A percentile compares a stretch with the other conserved stretches of the same genome.
phyloP scores from a whole-genome alignment of 2,329 filamentous ascomycete species.

The Sporothrix humicola region DNA sequence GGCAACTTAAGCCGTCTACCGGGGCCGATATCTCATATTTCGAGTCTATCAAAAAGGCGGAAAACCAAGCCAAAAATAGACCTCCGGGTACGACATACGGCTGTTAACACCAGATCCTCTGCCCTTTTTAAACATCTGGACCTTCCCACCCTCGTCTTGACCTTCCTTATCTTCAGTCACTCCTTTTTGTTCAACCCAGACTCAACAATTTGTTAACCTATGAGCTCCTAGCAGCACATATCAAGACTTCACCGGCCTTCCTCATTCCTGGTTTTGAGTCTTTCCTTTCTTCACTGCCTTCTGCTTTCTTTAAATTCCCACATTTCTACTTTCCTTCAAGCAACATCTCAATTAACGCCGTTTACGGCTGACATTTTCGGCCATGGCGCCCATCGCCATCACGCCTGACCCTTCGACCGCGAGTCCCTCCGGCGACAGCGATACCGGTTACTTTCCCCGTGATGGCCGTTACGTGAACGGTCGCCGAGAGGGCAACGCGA shows the following conservation, averaged over 20 bases:
- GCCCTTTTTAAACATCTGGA: slow-evolving; percentile 12
- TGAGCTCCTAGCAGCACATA: neutral
- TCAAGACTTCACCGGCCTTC: neutral
- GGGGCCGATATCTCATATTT: neutral
- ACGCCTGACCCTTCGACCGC: slow-evolving; percentile 42
- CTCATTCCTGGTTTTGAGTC: neutral
- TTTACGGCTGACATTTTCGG: slow-evolving; percentile 11
- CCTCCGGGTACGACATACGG: neutral
- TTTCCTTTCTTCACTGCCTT: neutral
- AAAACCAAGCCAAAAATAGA: slow-evolving; percentile 24
- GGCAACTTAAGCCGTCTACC: slow-evolving; percentile 28
- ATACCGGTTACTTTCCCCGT: slow-evolving; percentile 39
- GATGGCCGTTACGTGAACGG: slow-evolving; percentile 41
- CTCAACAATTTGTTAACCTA: neutral
- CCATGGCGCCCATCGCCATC: slow-evolving; percentile 44
- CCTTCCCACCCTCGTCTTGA: slow-evolving; percentile 23
- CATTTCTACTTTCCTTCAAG: neutral
- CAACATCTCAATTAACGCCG: neutral
- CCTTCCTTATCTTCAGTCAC: slow-evolving; percentile 1
- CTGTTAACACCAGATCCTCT: neutral
- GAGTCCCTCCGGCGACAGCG: slow-evolving; percentile 42
- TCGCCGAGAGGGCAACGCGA: slow-evolving; percentile 40
- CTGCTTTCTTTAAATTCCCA: neutral
- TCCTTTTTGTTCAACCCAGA: neutral
- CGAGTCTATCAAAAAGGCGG: neutral